Base-by-base conservation (phyloP, 2,329 filamentous ascomycete species). In the Metarhizium robertsii region DNA sequence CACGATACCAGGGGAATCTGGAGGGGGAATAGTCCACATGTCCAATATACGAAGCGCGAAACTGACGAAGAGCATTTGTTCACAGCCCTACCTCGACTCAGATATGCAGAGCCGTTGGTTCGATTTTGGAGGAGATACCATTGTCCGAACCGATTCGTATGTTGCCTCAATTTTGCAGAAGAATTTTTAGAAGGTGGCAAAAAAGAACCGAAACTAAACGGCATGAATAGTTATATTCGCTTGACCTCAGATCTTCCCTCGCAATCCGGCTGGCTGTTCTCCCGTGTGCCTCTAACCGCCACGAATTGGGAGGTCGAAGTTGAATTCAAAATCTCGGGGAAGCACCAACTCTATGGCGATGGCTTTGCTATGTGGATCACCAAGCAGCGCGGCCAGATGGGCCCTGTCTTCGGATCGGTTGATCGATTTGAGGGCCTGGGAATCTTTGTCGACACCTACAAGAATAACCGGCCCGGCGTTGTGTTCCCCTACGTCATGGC, bases 51-150 rank as follows among this genome's bases (percentile, higher is more conserved):
- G n/a, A 45, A 20, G 2, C 16, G 38, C 25, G 36, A 54, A 48
- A 57, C 61, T 62, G 53, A 61, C 58, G 50, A 48, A 43, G 34
- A 18, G 53, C 20, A n/a, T 42, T 18, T 30, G 11, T 34, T 16
- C 53, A 60, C 68, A 96, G 88, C 94, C 94, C 59, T 99, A 96
- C 74, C 84, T 99, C 65, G 94, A 99, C 75, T 94, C 91, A 58
- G 94, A 97, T 72, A 92, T 97, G 86, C 88, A 95, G 76, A 96
- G 90, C 76, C 87, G 94, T 69, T 99, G 94, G 92, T 99, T 92
- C 75, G 94, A 99, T 76, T 99, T 95, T 81, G 94, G 94, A 69
- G 94, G 92, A 68, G 91, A 96, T 75, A 90, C 92, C 45, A 86
- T 99, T 65, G 81, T 96, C 65, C 78, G 83, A 64, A 84, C 83